A percentile compares a stretch with the other conserved stretches of the same genome.
These are phyloP conservation scores for Pyrenochaeta sp. DNA, from an alignment of 2,329 filamentous ascomycete species.

Conservation along the genomic window DNA sequence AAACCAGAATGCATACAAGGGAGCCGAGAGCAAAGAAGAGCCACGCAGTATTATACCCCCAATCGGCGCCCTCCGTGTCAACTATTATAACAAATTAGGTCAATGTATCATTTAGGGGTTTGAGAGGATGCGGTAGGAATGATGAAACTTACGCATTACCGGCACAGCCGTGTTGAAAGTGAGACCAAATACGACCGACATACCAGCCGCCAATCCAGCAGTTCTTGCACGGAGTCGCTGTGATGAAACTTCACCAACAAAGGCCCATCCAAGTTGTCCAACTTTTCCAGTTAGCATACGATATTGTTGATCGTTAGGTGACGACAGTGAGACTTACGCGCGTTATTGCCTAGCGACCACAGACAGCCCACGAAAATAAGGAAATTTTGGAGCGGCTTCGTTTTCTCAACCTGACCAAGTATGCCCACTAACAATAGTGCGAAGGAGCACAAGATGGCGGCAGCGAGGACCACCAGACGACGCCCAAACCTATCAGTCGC, in stretches of 20 bases:
- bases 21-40: background rate
- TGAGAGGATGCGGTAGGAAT: background rate
- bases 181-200: background rate
- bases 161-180: constrained; percentile 1
- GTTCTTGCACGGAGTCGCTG: background rate
- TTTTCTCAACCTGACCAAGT: background rate
- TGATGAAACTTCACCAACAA: background rate
- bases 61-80: background rate
- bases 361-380: constrained; percentile 1
- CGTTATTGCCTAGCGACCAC: background rate
- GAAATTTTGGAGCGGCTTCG: background rate
- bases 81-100: background rate
- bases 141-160: background rate
- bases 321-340: background rate
- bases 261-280: background rate
- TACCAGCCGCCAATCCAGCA: background rate
- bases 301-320: background rate
- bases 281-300: background rate
- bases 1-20: background rate
- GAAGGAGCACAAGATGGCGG: background rate
- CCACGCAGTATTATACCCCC: constrained; percentile 1
- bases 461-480: background rate
- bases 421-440: background rate
- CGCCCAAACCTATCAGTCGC: background rate
- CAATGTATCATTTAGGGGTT: background rate